Percentiles rank a stretch among this genome's conserved stretches.
phyloP scores from a whole-genome alignment of 1,284 basidiomycete species.

The Inonotus obliquus region DNA sequence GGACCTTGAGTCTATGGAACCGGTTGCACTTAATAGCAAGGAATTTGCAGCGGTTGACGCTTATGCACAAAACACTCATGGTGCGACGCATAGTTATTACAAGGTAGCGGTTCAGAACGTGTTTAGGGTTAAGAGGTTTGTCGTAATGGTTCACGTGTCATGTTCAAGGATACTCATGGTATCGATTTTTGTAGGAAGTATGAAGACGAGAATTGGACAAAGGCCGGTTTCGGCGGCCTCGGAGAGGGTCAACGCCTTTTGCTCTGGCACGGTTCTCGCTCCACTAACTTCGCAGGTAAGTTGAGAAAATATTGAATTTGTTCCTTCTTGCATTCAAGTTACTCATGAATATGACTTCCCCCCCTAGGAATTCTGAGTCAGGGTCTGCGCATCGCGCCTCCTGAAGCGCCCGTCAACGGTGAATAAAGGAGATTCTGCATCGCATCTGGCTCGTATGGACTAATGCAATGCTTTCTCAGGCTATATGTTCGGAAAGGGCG shows the following conservation, averaged over 20 bases:
- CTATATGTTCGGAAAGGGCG: slow-evolving; percentile 69
- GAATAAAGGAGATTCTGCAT: not conserved
- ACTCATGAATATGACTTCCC: not conserved
- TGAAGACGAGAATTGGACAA: slow-evolving; percentile 49
- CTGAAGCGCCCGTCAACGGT: slow-evolving; percentile 56
- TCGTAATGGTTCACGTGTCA: no score
- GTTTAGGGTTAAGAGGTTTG: slow-evolving; percentile 54
- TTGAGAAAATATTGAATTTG: not conserved
- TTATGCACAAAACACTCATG: slow-evolving; percentile 55
- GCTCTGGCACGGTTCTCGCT: slow-evolving; percentile 63
- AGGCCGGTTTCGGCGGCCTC: slow-evolving; percentile 42
- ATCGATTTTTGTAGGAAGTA: slow-evolving; percentile 35
- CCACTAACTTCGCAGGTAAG: slow-evolving; percentile 58
- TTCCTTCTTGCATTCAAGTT: no score
- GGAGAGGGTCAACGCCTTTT: slow-evolving; percentile 50
- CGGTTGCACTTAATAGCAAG: slow-evolving; percentile 36
- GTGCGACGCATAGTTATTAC: slow-evolving; percentile 45
- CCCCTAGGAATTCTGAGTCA: slow-evolving; percentile 53
- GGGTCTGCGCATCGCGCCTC: slow-evolving; percentile 64
- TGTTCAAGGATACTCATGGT: no score
- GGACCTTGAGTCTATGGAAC: slow-evolving; percentile 48
- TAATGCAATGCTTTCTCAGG: slow-evolving; percentile 21
- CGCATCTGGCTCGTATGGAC: not conserved
- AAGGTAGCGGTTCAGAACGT: slow-evolving; percentile 42
- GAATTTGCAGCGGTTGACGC: slow-evolving; percentile 48